Evolutionary conservation across 2,329 filamentous ascomycete genomes (phyloP), one percentile per base, ranked within the genome.

Genomic region (Apiospora koreana): DNA sequence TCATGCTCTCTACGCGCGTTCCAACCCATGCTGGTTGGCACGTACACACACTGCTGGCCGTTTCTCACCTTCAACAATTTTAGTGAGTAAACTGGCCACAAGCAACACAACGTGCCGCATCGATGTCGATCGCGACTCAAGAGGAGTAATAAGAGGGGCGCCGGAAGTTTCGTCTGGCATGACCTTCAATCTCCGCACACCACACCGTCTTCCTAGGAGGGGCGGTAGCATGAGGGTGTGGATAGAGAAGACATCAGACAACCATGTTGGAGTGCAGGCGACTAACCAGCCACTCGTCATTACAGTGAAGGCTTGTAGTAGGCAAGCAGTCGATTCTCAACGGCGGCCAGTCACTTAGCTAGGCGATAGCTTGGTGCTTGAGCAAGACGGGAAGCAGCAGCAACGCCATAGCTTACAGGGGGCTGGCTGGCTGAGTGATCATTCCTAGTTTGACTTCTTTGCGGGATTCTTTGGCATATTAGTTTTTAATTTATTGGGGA

Each of bases 41-140:
- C 31, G 21, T 18, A 14, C 54, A 62, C 18, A n/a, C 54, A 38
- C 18, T 62, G 4, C 6, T 28, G 31, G 38, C 45, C 67, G 67
- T 48, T 48, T 67, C 43, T 67, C 48, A 35, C 41, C 64, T 18
- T 41, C 28, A 38, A 38, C 31, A 38, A 35, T 31, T 62, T 38
- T 62, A 62, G 54, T 62, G 54, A 62, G 54, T 62, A 62, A 62
- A 62, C 54, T 62, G 54, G 54, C 54, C 54, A 35, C 54, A 62
- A 38, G 8, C 54, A 62, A n/a, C 54, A 62, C 18, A 31, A 38
- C 18, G 16, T 58, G 16, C 28, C 28, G 54, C 31, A 28, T 38
- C 54, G 54, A 62, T 62, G 31, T 58, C 50, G 50, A 58, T 58
- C 50, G 28, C 50, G 54, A 62, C 54, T 21, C 50, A 10, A 35